A percentile compares a stretch with the other conserved stretches of the same genome.
Conservation (phyloP, 1,139 yeast genomes). For the Debaryomyces coudertii region DNA sequence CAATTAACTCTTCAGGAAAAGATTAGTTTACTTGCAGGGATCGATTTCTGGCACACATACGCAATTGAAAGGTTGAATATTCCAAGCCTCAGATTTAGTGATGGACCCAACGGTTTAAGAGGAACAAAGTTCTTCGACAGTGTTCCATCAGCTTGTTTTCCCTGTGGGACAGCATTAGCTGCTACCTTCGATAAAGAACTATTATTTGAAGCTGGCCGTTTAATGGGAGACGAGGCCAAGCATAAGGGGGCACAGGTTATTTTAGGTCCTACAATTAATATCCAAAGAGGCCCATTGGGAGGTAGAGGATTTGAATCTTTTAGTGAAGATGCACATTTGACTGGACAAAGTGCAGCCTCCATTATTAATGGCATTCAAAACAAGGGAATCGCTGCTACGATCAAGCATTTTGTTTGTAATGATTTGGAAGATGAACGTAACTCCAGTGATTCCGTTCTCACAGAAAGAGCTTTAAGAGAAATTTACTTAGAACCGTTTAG, state of each 20-base stretch:
- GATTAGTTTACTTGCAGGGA: conserved; percentile 50
- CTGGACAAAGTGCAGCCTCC: conserved; percentile 30
- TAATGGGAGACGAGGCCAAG: conserved; percentile 40
- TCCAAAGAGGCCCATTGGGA: conserved; percentile 32
- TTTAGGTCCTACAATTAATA: conserved; percentile 37
- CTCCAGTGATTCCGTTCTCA: conserved; percentile 46
- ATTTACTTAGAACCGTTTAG: conserved; percentile 63
- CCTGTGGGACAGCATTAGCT: conserved; percentile 42
- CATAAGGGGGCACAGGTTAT: conserved; percentile 36
- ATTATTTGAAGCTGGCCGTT: conserved; percentile 31
- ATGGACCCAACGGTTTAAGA: conserved; percentile 42
- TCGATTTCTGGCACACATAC: conserved; percentile 60
- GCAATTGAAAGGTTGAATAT: conserved; percentile 50
- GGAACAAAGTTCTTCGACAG: conserved; percentile 38
- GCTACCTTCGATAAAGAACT: conserved; percentile 45
- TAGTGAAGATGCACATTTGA: conserved; percentile 33
- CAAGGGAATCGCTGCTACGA: conserved; percentile 46
- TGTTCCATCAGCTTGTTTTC: conserved; percentile 39
- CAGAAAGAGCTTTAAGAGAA: conserved; percentile 62
- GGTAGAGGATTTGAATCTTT: conserved; percentile 36
- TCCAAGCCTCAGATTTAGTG: conserved; percentile 35
- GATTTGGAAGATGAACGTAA: conserved; percentile 59
- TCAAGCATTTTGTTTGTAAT: conserved; percentile 61
- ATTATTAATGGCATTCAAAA: conserved; percentile 32
- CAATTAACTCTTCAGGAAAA: conserved; percentile 53